A percentile compares a stretch with the other conserved stretches of the same genome.
Evolutionary conservation across 768 basidiomycete genomes (phyloP).

Genomic region (Termitomyces sp.): DNA sequence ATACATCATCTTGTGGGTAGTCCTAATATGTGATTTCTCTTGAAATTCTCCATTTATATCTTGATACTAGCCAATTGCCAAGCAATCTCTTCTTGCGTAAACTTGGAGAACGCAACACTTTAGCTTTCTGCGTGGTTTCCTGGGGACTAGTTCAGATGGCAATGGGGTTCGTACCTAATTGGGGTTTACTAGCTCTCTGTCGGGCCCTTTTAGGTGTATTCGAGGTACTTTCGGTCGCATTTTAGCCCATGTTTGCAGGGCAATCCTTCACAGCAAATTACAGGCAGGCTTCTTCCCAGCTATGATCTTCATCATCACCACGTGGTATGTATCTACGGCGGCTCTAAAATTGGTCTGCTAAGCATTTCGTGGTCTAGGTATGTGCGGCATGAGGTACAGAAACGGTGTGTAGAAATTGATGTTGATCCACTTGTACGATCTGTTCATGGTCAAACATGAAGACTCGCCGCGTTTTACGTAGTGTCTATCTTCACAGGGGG

Average conservation of each 20-base stretch:
- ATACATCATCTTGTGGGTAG: conserved; percentile 39
- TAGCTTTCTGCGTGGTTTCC: conserved; percentile 34
- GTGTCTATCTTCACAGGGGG: conserved; percentile 36
- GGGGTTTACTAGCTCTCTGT: conserved; percentile 33
- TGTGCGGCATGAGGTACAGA: conserved; percentile 45
- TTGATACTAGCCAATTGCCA: conserved; percentile 31
- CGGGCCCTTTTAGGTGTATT: conserved; percentile 36
- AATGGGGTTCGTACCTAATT: conserved; percentile 41
- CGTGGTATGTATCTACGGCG: conserved; percentile 28
- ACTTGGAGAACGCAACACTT: conserved; percentile 34
- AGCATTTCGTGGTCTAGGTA: conserved; percentile 31
- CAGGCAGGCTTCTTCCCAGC: conserved; percentile 49
- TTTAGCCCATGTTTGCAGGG: background rate
- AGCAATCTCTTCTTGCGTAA: conserved; percentile 37
- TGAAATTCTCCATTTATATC: background rate
- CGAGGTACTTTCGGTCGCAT: conserved; percentile 23
- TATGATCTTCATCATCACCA: conserved; percentile 41
- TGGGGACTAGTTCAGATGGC: conserved; percentile 40
- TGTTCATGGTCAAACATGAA: conserved; percentile 12
- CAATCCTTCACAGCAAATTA: background rate
- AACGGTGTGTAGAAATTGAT: conserved; percentile 25
- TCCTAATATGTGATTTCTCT: background rate
- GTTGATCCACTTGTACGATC: background rate
- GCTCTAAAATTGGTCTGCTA: background rate
- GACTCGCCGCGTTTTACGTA: conserved; percentile 43